phyloP scores from a whole-genome alignment of 805 yeast genomes.

The Sugiyamaella smithiae region DNA sequence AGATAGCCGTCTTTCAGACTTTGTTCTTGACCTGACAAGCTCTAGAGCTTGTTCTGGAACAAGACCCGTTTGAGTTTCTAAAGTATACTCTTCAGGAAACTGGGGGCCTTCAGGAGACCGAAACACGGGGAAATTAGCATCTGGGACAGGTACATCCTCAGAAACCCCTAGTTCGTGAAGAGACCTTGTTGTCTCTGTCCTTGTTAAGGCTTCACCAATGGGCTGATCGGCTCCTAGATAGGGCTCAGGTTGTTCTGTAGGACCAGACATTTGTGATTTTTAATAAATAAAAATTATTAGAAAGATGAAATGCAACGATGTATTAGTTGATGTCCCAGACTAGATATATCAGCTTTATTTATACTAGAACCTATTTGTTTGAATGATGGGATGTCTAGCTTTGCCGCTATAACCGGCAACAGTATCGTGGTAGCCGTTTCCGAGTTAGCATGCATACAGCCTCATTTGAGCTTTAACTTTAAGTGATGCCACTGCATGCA shows the following conservation, averaged over 20 bases:
- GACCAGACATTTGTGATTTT: too few relatives aligned
- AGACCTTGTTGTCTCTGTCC: conserved; percentile 69
- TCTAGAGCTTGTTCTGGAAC: conserved; percentile 77
- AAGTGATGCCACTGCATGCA: too few relatives aligned
- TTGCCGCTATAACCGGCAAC: conserved; percentile 1
- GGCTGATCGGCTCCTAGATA: conserved; percentile 4
- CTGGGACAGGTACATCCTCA: conserved; percentile 49
- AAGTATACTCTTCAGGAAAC: conserved; percentile 88
- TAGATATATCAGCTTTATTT: too few relatives aligned
- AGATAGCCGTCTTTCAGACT: conserved; percentile 30
- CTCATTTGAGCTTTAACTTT: too few relatives aligned
- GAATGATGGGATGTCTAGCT: not conserved
- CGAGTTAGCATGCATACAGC: too few relatives aligned
- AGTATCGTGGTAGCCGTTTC: too few relatives aligned
- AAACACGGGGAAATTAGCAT: conserved; percentile 48
- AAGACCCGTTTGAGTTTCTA: conserved; percentile 85
- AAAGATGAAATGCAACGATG: too few relatives aligned
- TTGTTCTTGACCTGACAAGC: conserved; percentile 46
- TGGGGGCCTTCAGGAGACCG: conserved; percentile 37
- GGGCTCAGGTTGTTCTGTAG: not conserved
- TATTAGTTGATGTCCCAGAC: too few relatives aligned
- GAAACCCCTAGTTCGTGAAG: conserved; percentile 61
- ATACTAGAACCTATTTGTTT: not conserved
- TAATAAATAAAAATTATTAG: too few relatives aligned
- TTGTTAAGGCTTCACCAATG: not conserved